These are phyloP conservation scores for Datisca glomerata DNA, from an alignment of 306 rosid species.

Conservation along the genomic window DNA sequence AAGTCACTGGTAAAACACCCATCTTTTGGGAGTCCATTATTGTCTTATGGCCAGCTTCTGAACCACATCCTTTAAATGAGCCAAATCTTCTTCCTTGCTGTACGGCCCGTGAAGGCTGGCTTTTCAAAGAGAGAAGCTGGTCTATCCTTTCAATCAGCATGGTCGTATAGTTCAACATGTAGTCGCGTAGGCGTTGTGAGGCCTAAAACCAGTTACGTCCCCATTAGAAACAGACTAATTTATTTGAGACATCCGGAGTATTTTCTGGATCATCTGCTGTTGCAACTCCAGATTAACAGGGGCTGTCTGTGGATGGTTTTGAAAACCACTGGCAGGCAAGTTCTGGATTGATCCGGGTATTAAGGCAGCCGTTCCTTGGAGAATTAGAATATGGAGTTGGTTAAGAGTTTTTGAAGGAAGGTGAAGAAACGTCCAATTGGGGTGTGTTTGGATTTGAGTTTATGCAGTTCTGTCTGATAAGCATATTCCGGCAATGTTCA, in stretches of 20 bases:
- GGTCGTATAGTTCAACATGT: slow-evolving; percentile 52
- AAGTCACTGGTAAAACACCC: background rate
- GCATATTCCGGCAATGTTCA: slow-evolving; percentile 70
- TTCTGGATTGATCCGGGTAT: slow-evolving; percentile 59
- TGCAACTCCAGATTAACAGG: slow-evolving; percentile 47
- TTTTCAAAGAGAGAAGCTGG: too few species aligned
- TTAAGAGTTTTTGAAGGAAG: slow-evolving; percentile 50
- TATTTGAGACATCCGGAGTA: slow-evolving; percentile 66
- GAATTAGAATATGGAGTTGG: slow-evolving; percentile 62
- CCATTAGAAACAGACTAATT: too few species aligned
- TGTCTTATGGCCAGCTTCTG: slow-evolving; percentile 52
- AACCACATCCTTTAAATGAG: slow-evolving; percentile 45
- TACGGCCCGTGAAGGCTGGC: too few species aligned
- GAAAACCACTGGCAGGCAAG: slow-evolving; percentile 48
- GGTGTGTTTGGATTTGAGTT: slow-evolving; percentile 48
- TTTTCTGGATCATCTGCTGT: slow-evolving; percentile 73
- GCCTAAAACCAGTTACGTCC: slow-evolving; percentile 12
- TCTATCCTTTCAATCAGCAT: too few species aligned
- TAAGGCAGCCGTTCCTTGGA: slow-evolving; percentile 47
- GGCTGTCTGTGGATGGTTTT: slow-evolving; percentile 39
- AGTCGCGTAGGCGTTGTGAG: slow-evolving; percentile 20
- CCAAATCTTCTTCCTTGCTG: too few species aligned
- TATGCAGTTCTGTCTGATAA: slow-evolving; percentile 65
- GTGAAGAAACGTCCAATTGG: slow-evolving; percentile 61
- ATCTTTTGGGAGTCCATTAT: background rate